Conservation (phyloP, 495 filamentous ascomycete genomes). For the Penicillium pancosmium region DNA sequence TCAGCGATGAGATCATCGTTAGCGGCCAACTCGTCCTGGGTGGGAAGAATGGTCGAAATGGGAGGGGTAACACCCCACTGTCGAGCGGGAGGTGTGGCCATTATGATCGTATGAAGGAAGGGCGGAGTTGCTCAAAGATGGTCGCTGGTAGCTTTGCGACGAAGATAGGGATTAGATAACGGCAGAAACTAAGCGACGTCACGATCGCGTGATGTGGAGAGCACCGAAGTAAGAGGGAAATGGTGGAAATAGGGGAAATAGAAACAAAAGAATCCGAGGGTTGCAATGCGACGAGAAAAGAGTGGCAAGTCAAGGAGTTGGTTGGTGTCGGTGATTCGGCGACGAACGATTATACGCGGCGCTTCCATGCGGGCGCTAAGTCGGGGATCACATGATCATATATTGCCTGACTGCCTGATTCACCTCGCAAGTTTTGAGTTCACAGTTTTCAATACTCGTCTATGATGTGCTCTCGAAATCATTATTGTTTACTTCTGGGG, state of each 20-base stretch:
- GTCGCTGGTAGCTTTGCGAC: conserved; percentile 14
- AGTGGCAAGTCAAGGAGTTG: conserved; percentile 16
- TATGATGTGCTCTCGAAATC: too few species aligned
- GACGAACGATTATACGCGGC: conserved; percentile 13
- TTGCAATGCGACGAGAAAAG: conserved; percentile 11
- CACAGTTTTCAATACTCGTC: too few species aligned
- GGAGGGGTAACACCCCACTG: conserved; percentile 85
- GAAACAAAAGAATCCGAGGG: conserved; percentile 7
- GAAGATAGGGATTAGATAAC: conserved; percentile 33
- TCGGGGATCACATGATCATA: conserved; percentile 21
- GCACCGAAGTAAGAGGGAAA: neutral
- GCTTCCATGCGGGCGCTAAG: conserved; percentile 14
- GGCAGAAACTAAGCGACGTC: conserved; percentile 9
- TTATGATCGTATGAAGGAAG: conserved; percentile 43
- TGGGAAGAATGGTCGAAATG: conserved; percentile 76
- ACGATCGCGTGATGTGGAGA: conserved; percentile 13
- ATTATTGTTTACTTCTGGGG: too few species aligned
- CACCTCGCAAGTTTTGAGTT: neutral
- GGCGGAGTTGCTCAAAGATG: conserved; percentile 9
- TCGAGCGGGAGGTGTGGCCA: conserved; percentile 48
- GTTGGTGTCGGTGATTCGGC: conserved; percentile 3
- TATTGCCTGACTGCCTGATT: neutral
- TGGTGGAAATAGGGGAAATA: neutral
- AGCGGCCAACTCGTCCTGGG: conserved; percentile 68
- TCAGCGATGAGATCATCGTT: conserved; percentile 81